Evolutionary conservation across 805 yeast species (phyloP).

Genomic region (Sugiyamaella mastotermitis): DNA sequence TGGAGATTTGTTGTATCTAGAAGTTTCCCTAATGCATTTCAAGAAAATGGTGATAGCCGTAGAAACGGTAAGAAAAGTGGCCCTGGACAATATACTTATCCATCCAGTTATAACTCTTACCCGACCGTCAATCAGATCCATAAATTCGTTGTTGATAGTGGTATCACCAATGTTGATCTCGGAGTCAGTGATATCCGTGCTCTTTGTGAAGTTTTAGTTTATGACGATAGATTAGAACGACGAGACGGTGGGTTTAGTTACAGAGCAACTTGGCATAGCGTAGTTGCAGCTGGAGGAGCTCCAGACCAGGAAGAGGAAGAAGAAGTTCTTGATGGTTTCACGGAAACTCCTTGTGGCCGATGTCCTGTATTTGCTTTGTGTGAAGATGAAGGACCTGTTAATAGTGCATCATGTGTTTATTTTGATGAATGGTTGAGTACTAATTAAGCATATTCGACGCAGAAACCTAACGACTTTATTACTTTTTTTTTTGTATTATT

Average conservation of each 20-base stretch:
- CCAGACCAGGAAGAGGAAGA: constrained; percentile 12
- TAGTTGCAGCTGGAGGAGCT: constrained; percentile 51
- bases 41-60: constrained; percentile 11
- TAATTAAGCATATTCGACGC: no score
- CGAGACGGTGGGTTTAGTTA: constrained; percentile 55
- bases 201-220: constrained; percentile 79
- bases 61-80: constrained; percentile 16
- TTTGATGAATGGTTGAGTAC: constrained; percentile 32
- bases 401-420: constrained; percentile 27
- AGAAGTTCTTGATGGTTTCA: constrained; percentile 19
- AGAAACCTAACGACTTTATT: no score
- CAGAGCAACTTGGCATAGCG: constrained; percentile 79
- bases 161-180: constrained; percentile 78
- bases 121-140: constrained; percentile 71
- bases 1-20: constrained; percentile 80
- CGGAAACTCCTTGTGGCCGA: constrained; percentile 30
- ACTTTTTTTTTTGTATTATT: no score
- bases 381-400: constrained; percentile 27
- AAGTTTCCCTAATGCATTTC: constrained; percentile 69
- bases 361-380: constrained; percentile 28
- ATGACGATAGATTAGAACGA: constrained; percentile 77
- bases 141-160: constrained; percentile 63
- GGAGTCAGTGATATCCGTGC: constrained; percentile 67
- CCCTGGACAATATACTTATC: constrained; percentile 44
- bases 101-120: constrained; percentile 53